Evolutionary conservation across 768 basidiomycete species (phyloP), one percentile per base, ranked within the genome.

Genomic region (Mrakia gelida): DNA sequence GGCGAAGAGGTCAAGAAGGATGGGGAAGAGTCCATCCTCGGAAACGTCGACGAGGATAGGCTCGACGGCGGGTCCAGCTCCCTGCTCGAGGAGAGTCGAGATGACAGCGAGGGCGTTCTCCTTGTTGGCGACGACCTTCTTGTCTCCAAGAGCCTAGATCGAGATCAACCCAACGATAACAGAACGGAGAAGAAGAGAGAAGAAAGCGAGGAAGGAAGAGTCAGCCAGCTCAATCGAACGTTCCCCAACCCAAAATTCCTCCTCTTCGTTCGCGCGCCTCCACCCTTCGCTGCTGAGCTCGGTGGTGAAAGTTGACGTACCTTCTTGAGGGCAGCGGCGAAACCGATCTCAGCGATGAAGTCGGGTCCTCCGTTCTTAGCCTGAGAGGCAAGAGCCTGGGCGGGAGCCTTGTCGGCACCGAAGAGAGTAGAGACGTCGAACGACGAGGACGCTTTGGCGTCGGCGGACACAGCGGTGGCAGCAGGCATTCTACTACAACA

Each of bases 81-180:
- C 92, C 78, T 89, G 87, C 83, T 88, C 83, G 81, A 89, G 87
- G 81, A 97, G 86, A 62, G 88, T 86, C 73, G 86, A 84, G 83
- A 97, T 86, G 84, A 91, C 89, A 83, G 87, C 86, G 73, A 91
- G 91, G 75, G 94, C 95, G 81, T 91, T 93, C 86, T 98, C 93
- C 84, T 95, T 94, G 80, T 92, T 89, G 80, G 91, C 92, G 73
- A 94, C 91, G 26, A 92, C 92, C 88, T 95, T 97, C 90, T 98
- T 98, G 90, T 97, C 94, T 85, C 87, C 88, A 80, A 97, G 90
- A 74, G 93, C 94, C 88, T 85, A n/a, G 34, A 18, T 23, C 10
- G 61, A 10, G 28, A 26, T 30, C 26, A 26, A 28, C 56, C 45
- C 21, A 49, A 62, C 26, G 4, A 49, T 32, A 38, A 54, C 0